Conservation (phyloP, 345 rosid species). For the Salix exigua region DNA sequence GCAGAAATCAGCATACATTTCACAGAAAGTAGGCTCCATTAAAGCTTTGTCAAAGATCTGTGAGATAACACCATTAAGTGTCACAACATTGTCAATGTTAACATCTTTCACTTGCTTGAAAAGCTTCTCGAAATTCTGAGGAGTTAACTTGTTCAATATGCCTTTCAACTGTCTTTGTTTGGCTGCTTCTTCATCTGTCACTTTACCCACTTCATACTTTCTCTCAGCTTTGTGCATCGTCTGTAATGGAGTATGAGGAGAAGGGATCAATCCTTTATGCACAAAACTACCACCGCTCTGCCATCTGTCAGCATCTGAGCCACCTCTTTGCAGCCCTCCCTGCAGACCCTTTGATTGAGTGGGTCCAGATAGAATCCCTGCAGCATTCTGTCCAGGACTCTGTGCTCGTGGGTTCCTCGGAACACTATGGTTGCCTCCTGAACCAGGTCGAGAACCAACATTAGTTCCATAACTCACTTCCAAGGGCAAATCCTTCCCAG, state of each 20-base stretch:
- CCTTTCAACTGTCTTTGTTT: conserved; percentile 88
- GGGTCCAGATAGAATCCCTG: conserved; percentile 69
- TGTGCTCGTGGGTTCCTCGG: conserved; percentile 65
- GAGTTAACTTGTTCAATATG: conserved; percentile 91
- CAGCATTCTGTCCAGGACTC: conserved; percentile 37
- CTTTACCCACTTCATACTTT: conserved; percentile 82
- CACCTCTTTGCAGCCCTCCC: conserved; percentile 59
- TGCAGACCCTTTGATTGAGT: conserved; percentile 62
- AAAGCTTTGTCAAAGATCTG: conserved; percentile 98
- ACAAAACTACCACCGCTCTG: conserved; percentile 62
- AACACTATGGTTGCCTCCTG: conserved; percentile 74
- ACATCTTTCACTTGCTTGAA: conserved; percentile 90
- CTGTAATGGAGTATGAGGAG: conserved; percentile 77
- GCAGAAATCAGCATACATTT: conserved; percentile 94
- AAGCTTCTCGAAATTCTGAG: conserved; percentile 89
- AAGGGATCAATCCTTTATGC: conserved; percentile 77
- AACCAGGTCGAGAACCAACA: conserved; percentile 58
- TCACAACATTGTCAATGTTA: conserved; percentile 68
- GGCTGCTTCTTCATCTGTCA: conserved; percentile 68
- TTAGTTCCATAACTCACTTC: conserved; percentile 49
- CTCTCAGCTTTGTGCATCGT: conserved; percentile 91
- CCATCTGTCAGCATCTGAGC: conserved; percentile 78
- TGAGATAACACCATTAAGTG: conserved; percentile 74
- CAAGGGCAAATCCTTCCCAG: conserved; percentile 50
- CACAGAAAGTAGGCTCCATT: conserved; percentile 97